Evolutionary conservation across 1,139 yeast genomes (phyloP).

Genomic region (Hanseniaspora gamundiae): DNA sequence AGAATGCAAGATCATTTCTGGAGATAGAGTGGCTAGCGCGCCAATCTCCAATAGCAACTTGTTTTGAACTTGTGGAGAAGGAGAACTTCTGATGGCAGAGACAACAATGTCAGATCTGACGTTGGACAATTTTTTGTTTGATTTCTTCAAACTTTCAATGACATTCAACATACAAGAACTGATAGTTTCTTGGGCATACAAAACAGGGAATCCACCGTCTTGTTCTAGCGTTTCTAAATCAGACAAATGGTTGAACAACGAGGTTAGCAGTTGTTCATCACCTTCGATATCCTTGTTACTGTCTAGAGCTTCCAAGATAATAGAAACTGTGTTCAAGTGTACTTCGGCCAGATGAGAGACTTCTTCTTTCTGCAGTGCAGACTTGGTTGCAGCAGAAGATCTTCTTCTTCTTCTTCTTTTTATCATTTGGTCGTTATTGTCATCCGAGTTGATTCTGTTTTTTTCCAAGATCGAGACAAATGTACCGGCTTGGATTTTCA

Average conservation of each 20-base stretch:
- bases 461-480: constrained; percentile 36
- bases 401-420: constrained; percentile 64
- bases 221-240: constrained; percentile 81
- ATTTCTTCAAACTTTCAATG: constrained; percentile 40
- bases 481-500: constrained; percentile 35
- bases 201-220: constrained; percentile 83
- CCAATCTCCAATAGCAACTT: constrained; percentile 74
- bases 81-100: constrained; percentile 76
- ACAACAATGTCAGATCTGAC: constrained; percentile 85
- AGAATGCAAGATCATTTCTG: constrained; percentile 85
- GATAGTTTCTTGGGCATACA: constrained; percentile 81
- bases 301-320: constrained; percentile 71
- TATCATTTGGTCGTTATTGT: constrained; percentile 34
- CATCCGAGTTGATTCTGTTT: constrained; percentile 34
- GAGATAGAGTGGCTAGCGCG: constrained; percentile 75
- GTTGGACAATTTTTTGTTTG: constrained; percentile 44
- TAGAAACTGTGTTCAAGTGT: constrained; percentile 68
- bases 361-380: constrained; percentile 60
- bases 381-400: constrained; percentile 64
- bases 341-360: constrained; percentile 62
- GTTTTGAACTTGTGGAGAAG: constrained; percentile 92
- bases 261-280: constrained; percentile 38
- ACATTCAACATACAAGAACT: constrained; percentile 76
- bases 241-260: constrained; percentile 59
- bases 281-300: constrained; percentile 28